Conservation (phyloP, 225 moss, liverwort and hornwort species). For the Thuidium tamariscinum region DNA sequence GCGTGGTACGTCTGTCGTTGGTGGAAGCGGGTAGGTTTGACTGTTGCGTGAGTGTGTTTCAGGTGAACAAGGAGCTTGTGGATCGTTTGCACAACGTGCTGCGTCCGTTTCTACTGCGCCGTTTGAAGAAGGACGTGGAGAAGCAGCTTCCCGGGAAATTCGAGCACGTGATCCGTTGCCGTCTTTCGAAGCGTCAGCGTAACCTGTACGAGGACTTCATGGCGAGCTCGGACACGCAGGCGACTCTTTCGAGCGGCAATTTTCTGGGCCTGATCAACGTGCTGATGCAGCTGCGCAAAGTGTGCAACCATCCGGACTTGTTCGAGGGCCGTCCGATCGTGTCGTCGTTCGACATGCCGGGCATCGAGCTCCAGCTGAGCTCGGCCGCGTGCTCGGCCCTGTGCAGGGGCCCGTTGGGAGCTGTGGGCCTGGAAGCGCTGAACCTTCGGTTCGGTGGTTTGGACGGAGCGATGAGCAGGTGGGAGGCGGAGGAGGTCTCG, state of each 20-base stretch:
- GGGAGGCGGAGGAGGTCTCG: conserved; percentile 79
- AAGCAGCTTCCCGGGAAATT: conserved; percentile 97
- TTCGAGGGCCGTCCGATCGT: conserved; percentile 98
- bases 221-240: conserved; percentile 98
- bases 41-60: background rate
- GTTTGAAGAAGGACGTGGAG: conserved; percentile 98
- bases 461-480: conserved; percentile 51
- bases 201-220: conserved; percentile 98
- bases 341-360: conserved; percentile 90
- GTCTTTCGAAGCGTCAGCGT: conserved; percentile 92
- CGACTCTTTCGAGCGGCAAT: conserved; percentile 89
- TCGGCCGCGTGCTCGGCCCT: conserved; percentile 54
- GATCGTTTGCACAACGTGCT: conserved; percentile 97
- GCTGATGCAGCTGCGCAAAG: conserved; percentile 95
- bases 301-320: conserved; percentile 96
- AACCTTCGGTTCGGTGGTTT: conserved; percentile 40
- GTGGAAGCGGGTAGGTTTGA: background rate
- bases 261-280: conserved; percentile 97
- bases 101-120: conserved; percentile 83
- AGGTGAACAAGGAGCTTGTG: conserved; percentile 94
- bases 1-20: background rate
- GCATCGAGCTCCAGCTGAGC: conserved; percentile 72
- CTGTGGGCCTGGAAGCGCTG: conserved; percentile 31
- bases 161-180: conserved; percentile 89
- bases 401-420: conserved; percentile 26